These are phyloP conservation scores for Geotrichum aggregatum DNA, from an alignment of 1,139 yeast species.

Conservation along the genomic window DNA sequence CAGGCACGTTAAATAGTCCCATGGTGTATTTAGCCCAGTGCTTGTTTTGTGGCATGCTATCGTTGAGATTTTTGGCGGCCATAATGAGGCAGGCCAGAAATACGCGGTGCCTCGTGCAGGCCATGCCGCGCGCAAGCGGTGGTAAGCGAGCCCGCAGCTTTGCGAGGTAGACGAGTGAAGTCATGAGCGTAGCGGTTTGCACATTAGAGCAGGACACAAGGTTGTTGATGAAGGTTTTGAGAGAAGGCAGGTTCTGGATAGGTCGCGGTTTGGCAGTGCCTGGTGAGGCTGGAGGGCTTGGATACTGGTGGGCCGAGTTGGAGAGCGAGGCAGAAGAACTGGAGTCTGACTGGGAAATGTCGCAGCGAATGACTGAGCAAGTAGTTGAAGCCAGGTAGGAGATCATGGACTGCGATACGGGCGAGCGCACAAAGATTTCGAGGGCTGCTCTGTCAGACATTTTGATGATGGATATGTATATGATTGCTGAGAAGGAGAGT, in stretches of 20 bases:
- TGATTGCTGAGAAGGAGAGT: background rate
- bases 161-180: conserved; percentile 75
- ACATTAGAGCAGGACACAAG: conserved; percentile 80
- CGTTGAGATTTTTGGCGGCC: conserved; percentile 87
- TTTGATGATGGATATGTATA: background rate
- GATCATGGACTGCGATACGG: conserved; percentile 77
- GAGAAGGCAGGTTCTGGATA: conserved; percentile 37
- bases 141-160: conserved; percentile 78
- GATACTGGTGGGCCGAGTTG: conserved; percentile 1
- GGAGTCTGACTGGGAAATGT: conserved; percentile 27
- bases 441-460: conserved; percentile 49
- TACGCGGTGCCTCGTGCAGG: conserved; percentile 88
- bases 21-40: conserved; percentile 93
- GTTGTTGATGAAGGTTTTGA: conserved; percentile 65
- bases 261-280: background rate
- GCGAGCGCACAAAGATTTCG: conserved; percentile 66
- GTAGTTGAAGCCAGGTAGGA: conserved; percentile 76
- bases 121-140: conserved; percentile 85
- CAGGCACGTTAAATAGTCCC: conserved; percentile 69
- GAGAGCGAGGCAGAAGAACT: conserved; percentile 18
- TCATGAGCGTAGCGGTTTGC: conserved; percentile 92
- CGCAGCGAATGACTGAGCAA: conserved; percentile 63
- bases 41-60: conserved; percentile 88
- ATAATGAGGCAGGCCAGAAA: conserved; percentile 82
- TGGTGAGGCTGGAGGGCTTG: conserved; percentile 9